Evolutionary conservation across 2,329 filamentous ascomycete species (phyloP).

Genomic region (Fusarium brachygibbosum): DNA sequence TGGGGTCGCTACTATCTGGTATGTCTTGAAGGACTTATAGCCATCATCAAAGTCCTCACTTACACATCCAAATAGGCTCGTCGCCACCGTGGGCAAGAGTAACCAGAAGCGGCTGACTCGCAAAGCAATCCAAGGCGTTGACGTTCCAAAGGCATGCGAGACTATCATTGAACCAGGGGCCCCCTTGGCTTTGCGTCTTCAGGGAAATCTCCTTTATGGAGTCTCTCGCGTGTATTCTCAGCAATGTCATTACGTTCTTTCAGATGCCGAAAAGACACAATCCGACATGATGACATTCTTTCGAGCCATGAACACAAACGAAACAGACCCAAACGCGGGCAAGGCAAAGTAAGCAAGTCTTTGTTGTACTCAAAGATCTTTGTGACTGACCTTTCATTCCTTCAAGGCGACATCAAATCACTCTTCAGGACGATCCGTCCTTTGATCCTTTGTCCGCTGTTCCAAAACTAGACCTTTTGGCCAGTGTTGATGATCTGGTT

Average conservation of each 20-base stretch:
- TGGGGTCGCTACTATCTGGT: slow-evolving; percentile 97
- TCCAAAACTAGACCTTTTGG: slow-evolving; percentile 55
- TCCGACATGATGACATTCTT: slow-evolving; percentile 79
- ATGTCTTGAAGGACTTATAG: slow-evolving; percentile 49
- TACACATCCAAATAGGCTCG: slow-evolving; percentile 72
- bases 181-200: slow-evolving; percentile 89
- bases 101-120: slow-evolving; percentile 80
- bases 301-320: slow-evolving; percentile 65
- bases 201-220: slow-evolving; percentile 89
- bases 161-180: slow-evolving; percentile 87
- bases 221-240: slow-evolving; percentile 87
- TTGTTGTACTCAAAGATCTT: slow-evolving; percentile 46
- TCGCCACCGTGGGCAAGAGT: slow-evolving; percentile 87
- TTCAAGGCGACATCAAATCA: slow-evolving; percentile 78
- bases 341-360: slow-evolving; percentile 73
- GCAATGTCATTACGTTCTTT: slow-evolving; percentile 87
- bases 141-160: slow-evolving; percentile 87
- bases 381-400: slow-evolving; percentile 15
- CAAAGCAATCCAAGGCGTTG: slow-evolving; percentile 89
- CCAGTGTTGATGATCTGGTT: slow-evolving; percentile 52
- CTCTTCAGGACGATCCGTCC: slow-evolving; percentile 84
- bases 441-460: slow-evolving; percentile 65
- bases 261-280: slow-evolving; percentile 82
- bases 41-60: neutral
- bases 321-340: slow-evolving; percentile 77